Percentiles rank a stretch among this genome's conserved stretches.
These are phyloP conservation scores for Porpolomopsis calyptriformis DNA, from an alignment of 768 basidiomycete genomes.

Conservation along the genomic window DNA sequence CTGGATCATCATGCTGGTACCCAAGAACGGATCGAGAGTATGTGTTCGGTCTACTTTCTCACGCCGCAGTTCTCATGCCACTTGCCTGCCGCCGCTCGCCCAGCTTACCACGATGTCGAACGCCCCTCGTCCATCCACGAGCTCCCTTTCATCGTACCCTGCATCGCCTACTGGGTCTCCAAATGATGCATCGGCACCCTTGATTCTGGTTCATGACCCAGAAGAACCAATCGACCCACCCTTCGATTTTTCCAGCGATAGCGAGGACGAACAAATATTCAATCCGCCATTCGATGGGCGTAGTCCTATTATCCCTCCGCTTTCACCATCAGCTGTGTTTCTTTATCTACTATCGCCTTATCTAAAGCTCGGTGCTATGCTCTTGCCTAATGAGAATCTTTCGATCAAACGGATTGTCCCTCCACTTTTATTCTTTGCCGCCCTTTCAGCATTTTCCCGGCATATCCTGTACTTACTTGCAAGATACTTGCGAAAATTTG, in stretches of 20 bases:
- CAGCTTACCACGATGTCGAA: slow-evolving; percentile 2
- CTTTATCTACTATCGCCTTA: slow-evolving; percentile 61
- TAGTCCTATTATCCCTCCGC: slow-evolving; percentile 37
- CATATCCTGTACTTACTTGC: slow-evolving; percentile 75
- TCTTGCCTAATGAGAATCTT: slow-evolving; percentile 38
- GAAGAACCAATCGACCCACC: slow-evolving; percentile 27
- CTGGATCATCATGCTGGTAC: neutral
- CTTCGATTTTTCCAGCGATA: slow-evolving; percentile 29
- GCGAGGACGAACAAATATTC: slow-evolving; percentile 39
- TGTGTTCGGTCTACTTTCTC: too few species aligned
- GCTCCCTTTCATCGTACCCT: slow-evolving; percentile 12
- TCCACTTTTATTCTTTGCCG: slow-evolving; percentile 41
- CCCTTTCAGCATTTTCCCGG: slow-evolving; percentile 47
- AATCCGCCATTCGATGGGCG: slow-evolving; percentile 36
- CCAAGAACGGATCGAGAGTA: too few species aligned
- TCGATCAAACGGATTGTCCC: slow-evolving; percentile 42
- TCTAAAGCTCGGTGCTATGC: slow-evolving; percentile 61
- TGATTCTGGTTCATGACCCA: slow-evolving; percentile 51
- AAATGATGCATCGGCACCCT: slow-evolving; percentile 37
- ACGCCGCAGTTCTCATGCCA: too few species aligned
- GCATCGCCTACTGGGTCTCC: slow-evolving; percentile 19
- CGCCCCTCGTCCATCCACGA: slow-evolving; percentile 9
- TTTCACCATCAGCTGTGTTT: slow-evolving; percentile 48
- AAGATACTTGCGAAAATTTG: slow-evolving; percentile 53
- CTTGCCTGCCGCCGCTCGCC: too few species aligned